Conservation (phyloP, 495 filamentous ascomycete genomes). For the Hypoxylon lienhwacheense region DNA sequence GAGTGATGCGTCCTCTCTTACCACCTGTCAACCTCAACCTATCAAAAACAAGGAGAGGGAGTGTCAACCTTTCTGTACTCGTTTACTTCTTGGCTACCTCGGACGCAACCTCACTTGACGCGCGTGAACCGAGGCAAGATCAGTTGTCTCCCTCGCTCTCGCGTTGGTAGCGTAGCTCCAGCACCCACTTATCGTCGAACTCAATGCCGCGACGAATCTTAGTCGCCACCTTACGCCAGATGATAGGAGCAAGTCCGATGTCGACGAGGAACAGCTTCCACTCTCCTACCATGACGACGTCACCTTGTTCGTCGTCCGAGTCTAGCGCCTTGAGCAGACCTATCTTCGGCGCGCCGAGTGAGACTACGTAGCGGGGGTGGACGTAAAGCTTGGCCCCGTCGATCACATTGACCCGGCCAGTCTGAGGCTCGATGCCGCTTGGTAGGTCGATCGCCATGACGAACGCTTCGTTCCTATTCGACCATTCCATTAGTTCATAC, state of each 20-base stretch:
- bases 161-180: constrained; percentile 58
- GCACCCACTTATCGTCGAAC: constrained; percentile 83
- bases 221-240: constrained; percentile 85
- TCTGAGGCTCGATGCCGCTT: constrained; percentile 77
- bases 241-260: constrained; percentile 76
- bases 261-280: constrained; percentile 85
- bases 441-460: constrained; percentile 86
- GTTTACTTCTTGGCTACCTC: background rate
- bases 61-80: background rate
- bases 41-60: background rate
- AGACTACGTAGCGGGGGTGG: constrained; percentile 73
- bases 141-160: constrained; percentile 27
- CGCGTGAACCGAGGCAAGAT: background rate
- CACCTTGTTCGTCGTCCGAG: constrained; percentile 57
- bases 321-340: constrained; percentile 74
- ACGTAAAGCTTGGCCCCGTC: constrained; percentile 75
- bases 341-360: constrained; percentile 79
- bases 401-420: constrained; percentile 59
- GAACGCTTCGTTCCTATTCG: constrained; percentile 75
- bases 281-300: constrained; percentile 44
- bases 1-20: too few relatives aligned
- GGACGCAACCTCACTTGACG: background rate
- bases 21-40: too few relatives aligned
- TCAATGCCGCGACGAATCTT: constrained; percentile 77
- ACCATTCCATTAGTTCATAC: constrained; percentile 82